Conservation (phyloP, 1,284 basidiomycete species). For the Pseudozyma hubeiensis region DNA sequence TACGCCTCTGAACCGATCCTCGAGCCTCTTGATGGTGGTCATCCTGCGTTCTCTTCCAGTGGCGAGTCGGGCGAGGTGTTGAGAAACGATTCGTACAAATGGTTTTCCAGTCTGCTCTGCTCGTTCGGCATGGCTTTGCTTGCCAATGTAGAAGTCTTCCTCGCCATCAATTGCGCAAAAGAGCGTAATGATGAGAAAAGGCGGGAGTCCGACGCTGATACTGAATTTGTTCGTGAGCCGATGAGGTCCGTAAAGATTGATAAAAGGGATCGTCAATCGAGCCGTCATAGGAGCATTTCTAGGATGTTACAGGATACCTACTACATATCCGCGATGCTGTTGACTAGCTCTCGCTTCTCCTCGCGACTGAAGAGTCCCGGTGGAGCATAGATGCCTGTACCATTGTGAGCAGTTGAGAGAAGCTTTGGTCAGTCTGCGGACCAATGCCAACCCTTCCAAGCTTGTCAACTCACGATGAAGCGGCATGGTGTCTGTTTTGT, state of each 20-base stretch:
- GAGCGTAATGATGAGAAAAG: slow-evolving; percentile 28
- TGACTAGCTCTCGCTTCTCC: slow-evolving; percentile 23
- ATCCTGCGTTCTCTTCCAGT: slow-evolving; percentile 17
- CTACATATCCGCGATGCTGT: slow-evolving; percentile 23
- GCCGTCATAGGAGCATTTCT: neutral
- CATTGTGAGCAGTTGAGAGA: neutral
- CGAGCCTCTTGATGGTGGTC: slow-evolving; percentile 4
- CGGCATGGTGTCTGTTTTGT: neutral
- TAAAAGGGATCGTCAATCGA: neutral
- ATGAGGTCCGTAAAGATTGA: neutral
- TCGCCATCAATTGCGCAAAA: slow-evolving; percentile 22
- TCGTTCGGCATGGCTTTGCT: slow-evolving; percentile 19
- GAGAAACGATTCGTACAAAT: slow-evolving; percentile 30
- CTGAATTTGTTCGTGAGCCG: neutral
- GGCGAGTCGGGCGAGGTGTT: slow-evolving; percentile 22
- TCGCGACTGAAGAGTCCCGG: slow-evolving; percentile 13
- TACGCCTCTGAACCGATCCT: slow-evolving; percentile 8
- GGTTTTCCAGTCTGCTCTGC: slow-evolving; percentile 20
- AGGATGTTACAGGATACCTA: neutral
- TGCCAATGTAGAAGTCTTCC: slow-evolving; percentile 33
- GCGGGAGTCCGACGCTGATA: slow-evolving; percentile 10
- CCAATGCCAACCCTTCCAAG: neutral
- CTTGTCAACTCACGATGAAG: neutral
- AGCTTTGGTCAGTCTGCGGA: neutral
- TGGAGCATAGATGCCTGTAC: slow-evolving; percentile 12